Base-by-base conservation (phyloP, 2,329 filamentous ascomycete species). In the Phialemoniopsis sp. region DNA sequence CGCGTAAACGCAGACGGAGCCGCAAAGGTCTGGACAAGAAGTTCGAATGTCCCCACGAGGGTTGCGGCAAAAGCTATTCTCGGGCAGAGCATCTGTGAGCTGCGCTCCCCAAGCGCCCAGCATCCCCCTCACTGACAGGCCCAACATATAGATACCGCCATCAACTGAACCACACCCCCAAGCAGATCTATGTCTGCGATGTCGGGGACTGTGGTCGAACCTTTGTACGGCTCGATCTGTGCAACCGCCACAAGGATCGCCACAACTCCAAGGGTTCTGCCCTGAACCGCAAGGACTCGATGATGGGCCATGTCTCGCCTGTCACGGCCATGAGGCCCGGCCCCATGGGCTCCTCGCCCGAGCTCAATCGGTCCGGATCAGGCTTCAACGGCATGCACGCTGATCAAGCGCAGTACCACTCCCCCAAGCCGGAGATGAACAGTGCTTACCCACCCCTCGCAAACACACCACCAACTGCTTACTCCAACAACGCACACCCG, bases 31-130 rank as follows among this genome's bases (percentile, higher is more conserved):
- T 88, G 31, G 86, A 89, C 59, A 90, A 89, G 66, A 81, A 82
- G 55, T 91, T 89, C 47, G 83, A 87, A 54, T 98, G 93, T 58
- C 83, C 85, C 5, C 80, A 89, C 43, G 82, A 87, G 48, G 88
- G 85, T 30, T 98, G 93, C 55, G 90, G 89, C 31, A 98, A 96
- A 72, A 94, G 85, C 58, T 98, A 98, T 61, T 96, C 91, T 18
- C 80, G 93, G 58, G 91, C 93, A 8, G 93, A 97, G 65, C 93
- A 98, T 69, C 71, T 98, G 68, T 96, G 78, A 73, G 74, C 70
- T 64, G 15, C 19, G 42, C 28, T 26, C 15, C 15, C 34, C 13
- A 13, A 26, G n/a, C 4, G 13, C 55, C 62, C 43, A 66, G 42
- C 44, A 29, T 39, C 15, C 21, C 16, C n/a, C n/a, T 8, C 14